These are phyloP conservation scores for Ogataea trehalophila DNA, from an alignment of 805 yeast species.

Conservation along the genomic window DNA sequence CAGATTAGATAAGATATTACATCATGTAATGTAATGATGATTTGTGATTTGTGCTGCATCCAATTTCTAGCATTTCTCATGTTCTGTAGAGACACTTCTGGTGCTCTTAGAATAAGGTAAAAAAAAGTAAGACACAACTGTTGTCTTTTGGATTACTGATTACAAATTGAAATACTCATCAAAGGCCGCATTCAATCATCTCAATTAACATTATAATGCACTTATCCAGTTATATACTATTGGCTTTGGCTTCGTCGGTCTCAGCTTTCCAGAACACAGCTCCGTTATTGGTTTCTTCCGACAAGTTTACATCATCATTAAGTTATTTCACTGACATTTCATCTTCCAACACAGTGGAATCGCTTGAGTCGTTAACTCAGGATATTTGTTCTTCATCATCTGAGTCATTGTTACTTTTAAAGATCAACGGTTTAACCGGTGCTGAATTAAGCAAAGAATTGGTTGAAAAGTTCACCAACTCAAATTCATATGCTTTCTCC, in stretches of 20 bases:
- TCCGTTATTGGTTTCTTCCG: slow-evolving; percentile 23
- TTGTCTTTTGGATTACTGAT: no score
- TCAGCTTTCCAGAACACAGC: slow-evolving; percentile 30
- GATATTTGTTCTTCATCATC: slow-evolving; percentile 12
- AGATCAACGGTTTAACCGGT: slow-evolving; percentile 17
- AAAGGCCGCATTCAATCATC: no score
- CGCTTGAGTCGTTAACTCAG: slow-evolving; percentile 8
- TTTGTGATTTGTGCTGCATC: no score
- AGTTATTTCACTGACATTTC: slow-evolving; percentile 16
- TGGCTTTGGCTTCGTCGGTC: slow-evolving; percentile 6
- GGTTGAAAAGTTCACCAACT: slow-evolving; percentile 2
- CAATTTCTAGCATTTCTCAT: no score
- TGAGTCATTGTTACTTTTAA: slow-evolving; percentile 10
- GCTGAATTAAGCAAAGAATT: slow-evolving; percentile 12
- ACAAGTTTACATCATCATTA: slow-evolving; percentile 1
- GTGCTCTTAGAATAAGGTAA: no score
- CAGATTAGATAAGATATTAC: no score
- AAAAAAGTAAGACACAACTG: no score
- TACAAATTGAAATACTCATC: no score
- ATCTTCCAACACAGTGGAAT: slow-evolving; percentile 1
- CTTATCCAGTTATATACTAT: not conserved
- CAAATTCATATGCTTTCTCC: slow-evolving; percentile 7
- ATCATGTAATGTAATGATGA: no score
- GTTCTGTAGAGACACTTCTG: no score
- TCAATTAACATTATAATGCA: slow-evolving; percentile 4